Evolutionary conservation across 805 yeast species (phyloP).

Genomic region (Yamadazyma paraphyllophila): DNA sequence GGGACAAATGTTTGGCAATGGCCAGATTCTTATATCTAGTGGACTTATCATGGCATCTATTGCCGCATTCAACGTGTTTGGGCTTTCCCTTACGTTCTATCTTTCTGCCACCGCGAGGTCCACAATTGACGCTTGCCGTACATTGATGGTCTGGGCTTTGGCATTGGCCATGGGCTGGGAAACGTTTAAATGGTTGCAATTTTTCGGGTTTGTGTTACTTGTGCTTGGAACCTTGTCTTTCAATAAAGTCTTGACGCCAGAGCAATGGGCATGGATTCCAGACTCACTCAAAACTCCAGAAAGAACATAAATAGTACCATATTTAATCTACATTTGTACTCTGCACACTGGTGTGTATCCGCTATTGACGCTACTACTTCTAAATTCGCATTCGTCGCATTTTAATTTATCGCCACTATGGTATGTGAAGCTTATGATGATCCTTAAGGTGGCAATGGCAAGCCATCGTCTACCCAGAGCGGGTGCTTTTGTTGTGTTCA

Average conservation of each 20-base stretch:
- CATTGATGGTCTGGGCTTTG: conserved; percentile 70
- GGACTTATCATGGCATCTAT: conserved; percentile 69
- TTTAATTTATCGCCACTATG: conserved; percentile 1
- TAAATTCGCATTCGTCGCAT: not conserved
- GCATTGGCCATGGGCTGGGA: conserved; percentile 78
- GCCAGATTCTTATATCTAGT: conserved; percentile 50
- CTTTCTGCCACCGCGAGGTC: conserved; percentile 76
- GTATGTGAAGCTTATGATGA: not conserved
- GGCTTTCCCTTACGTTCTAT: conserved; percentile 62
- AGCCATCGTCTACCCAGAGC: not conserved
- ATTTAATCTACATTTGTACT: not conserved
- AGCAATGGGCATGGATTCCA: conserved; percentile 48
- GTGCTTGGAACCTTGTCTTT: conserved; percentile 73
- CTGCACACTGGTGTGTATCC: too few relatives aligned
- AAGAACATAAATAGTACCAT: conserved; percentile 19
- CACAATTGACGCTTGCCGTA: conserved; percentile 75
- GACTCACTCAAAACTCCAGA: conserved; percentile 32
- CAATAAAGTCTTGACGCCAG: conserved; percentile 64
- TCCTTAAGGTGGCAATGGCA: not conserved
- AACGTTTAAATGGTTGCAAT: conserved; percentile 57
- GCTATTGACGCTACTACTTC: not conserved
- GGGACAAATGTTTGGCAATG: conserved; percentile 44
- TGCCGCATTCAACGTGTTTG: conserved; percentile 69
- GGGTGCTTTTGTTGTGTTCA: too few relatives aligned
- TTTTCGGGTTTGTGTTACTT: conserved; percentile 58